These are phyloP conservation scores for Lentinus polychrous DNA, from an alignment of 1,284 basidiomycete species.

Conservation along the genomic window DNA sequence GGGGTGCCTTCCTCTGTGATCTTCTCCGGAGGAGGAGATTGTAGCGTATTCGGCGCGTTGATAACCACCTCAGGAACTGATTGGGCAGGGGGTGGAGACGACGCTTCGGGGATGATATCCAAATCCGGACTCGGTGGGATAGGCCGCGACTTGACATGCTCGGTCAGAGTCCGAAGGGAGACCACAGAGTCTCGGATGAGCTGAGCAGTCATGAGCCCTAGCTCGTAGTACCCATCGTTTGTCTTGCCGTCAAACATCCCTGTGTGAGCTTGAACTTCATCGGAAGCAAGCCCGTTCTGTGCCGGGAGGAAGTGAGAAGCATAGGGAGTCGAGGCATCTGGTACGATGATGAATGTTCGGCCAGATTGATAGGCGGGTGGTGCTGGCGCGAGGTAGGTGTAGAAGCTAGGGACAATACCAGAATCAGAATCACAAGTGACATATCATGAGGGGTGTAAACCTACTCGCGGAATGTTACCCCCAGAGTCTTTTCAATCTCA, in stretches of 20 bases:
- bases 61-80: too few species aligned
- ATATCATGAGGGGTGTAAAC: slow-evolving; percentile 3
- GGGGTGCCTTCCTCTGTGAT: too few species aligned
- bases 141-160: background rate
- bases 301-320: slow-evolving; percentile 54
- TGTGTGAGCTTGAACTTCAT: slow-evolving; percentile 85
- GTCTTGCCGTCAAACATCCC: slow-evolving; percentile 80
- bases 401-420: slow-evolving; percentile 48
- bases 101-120: too few species aligned
- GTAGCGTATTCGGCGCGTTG: too few species aligned
- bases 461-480: slow-evolving; percentile 71
- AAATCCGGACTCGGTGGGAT: too few species aligned
- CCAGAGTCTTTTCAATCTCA: slow-evolving; percentile 50
- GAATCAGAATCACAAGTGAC: slow-evolving; percentile 1
- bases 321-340: slow-evolving; percentile 44
- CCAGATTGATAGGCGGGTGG: slow-evolving; percentile 42
- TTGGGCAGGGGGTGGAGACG: too few species aligned
- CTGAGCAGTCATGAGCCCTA: slow-evolving; percentile 65
- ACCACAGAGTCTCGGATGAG: slow-evolving; percentile 51
- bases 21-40: too few species aligned
- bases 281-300: slow-evolving; percentile 59
- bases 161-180: slow-evolving; percentile 6
- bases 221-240: slow-evolving; percentile 88
- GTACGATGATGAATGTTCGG: slow-evolving; percentile 76
- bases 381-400: slow-evolving; percentile 63